Evolutionary conservation across 352 stramenopile genomes (phyloP).

Genomic region (Phytophthora melonis): DNA sequence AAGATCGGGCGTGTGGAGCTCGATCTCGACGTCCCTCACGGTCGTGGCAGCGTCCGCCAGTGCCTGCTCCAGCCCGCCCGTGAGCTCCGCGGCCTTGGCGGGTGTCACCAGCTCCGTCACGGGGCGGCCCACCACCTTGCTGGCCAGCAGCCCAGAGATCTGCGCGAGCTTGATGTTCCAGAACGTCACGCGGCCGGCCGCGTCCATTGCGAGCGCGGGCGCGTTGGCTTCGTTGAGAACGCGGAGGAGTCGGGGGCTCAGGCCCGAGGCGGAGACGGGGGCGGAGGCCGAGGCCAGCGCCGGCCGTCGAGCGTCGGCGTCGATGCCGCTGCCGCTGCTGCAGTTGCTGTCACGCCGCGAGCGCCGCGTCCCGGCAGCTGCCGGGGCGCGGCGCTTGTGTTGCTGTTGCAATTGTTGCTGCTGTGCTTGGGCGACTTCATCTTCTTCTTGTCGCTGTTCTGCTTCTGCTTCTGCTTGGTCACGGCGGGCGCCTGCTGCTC

Average conservation of each 20-base stretch:
- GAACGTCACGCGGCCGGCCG: constrained; percentile 56
- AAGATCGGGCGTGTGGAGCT: constrained; percentile 51
- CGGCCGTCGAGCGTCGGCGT: constrained; percentile 24
- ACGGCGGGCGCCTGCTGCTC: not conserved
- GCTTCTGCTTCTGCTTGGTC: not conserved
- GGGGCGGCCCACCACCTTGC: constrained; percentile 40
- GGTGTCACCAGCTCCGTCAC: constrained; percentile 48
- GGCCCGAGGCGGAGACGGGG: not conserved
- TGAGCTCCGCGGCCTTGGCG: constrained; percentile 30
- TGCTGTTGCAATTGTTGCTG: constrained; percentile 5
- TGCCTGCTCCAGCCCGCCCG: constrained; percentile 29
- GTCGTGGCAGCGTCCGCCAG: constrained; percentile 45
- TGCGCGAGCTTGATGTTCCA: constrained; percentile 73
- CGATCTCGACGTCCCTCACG: constrained; percentile 52
- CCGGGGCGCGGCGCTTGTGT: not conserved
- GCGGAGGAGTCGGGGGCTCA: constrained; percentile 43
- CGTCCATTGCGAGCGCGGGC: constrained; percentile 53
- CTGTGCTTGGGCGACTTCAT: constrained; percentile 7
- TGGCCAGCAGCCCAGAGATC: constrained; percentile 43
- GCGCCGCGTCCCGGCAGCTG: constrained; percentile 19
- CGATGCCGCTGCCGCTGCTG: constrained; percentile 19
- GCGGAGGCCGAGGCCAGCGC: not conserved
- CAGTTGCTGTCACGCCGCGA: constrained; percentile 34
- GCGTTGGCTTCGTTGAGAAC: constrained; percentile 65
- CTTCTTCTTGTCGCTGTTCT: not conserved